These are phyloP conservation scores for Saraca asoca DNA, from an alignment of 331 rosid species.

Conservation along the genomic window DNA sequence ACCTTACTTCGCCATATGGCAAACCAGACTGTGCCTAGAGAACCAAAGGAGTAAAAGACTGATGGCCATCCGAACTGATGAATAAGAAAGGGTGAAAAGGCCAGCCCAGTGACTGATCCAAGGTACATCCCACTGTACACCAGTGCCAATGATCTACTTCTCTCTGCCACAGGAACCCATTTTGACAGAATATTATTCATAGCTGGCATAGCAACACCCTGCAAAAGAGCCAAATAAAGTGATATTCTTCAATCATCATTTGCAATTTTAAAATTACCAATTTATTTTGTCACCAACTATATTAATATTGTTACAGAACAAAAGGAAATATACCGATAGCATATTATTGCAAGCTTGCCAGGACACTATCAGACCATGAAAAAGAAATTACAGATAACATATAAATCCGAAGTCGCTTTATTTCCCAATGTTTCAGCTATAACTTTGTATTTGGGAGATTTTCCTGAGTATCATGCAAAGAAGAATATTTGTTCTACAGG, in stretches of 20 bases:
- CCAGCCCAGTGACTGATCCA: constrained; percentile 96
- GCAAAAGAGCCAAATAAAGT: constrained; percentile 40
- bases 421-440: not conserved
- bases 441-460: constrained; percentile 7
- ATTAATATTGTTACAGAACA: constrained; percentile 27
- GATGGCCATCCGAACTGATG: constrained; percentile 99
- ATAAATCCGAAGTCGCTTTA: not conserved
- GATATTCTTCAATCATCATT: constrained; percentile 9
- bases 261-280: not conserved
- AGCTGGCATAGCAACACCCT: constrained; percentile 99
- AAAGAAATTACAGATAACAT: too few relatives aligned
- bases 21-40: constrained; percentile 92
- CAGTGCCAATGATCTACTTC: constrained; percentile 89
- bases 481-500: constrained; percentile 6
- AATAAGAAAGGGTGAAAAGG: constrained; percentile 88
- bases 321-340: constrained; percentile 16
- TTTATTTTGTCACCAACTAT: not conserved
- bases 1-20: constrained; percentile 83
- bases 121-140: constrained; percentile 99
- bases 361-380: too few relatives aligned
- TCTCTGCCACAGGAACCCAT: constrained; percentile 97
- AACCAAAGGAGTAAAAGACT: constrained; percentile 93
- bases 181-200: constrained; percentile 95
- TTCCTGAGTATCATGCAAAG: constrained; percentile 23
- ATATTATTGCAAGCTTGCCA: not conserved